Evolutionary conservation across 768 basidiomycete species (phyloP), one percentile per base, ranked within the genome.

Genomic region (Xerocomellus dryophilus): DNA sequence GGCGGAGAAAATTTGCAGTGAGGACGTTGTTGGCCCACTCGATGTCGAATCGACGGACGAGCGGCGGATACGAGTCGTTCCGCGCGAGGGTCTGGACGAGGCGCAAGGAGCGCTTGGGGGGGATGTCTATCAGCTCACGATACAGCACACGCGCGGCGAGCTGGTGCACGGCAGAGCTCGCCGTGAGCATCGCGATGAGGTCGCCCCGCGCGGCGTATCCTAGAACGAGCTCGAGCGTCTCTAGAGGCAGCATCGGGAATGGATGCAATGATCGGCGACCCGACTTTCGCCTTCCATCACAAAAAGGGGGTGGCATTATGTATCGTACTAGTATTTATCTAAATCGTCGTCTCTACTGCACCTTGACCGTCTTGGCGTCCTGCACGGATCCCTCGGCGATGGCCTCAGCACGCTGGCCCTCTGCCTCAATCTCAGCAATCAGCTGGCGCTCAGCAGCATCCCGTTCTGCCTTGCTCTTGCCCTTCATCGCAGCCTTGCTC

Each of bases 341-440:
- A 61, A 7, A 32, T 41, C 3, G 17, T 17, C 17, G 7, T 35
- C 29, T 47, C 51, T 64, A 70, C 41, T 70, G 68, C 3, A 65
- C 66, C 43, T 71, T 70, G 53, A 51, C 54, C 11, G 56, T 54
- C 62, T 70, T 70, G 3, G 32, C 34, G 5, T 40, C 35, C 10
- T n/a, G 3, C 6, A 48, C 2, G 56, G 64, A 76, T 67, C 55
- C 71, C 51, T 72, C 72, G 0, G 77, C 81, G 42, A 78, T 76
- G 1, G 82, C 81, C 71, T 90, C 91, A 6, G 87, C 86, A 42
- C 74, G 77, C 14, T 82, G 66, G 21, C 90, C 90, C 68, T 90
- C 90, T 14, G 77, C 76, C 71, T 91, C 89, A 10, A 87, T 80
- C 73, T 90, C 84, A 0, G 71, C 83, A 61, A 86, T 74, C 46